phyloP scores from a whole-genome alignment of 148 eudicot genomes.

The Rhododendron simsii region DNA sequence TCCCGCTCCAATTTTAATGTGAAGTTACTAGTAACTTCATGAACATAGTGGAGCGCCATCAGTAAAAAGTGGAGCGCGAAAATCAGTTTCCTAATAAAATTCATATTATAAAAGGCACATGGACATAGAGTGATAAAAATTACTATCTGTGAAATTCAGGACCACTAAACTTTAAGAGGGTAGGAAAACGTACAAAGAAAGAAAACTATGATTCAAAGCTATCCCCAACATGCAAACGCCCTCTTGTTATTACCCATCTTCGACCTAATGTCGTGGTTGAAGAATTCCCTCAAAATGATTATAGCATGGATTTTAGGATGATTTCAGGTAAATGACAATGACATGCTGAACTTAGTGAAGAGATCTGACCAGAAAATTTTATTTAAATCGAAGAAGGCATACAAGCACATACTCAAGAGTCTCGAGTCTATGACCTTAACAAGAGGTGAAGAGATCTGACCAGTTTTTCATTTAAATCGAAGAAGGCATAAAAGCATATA shows the following conservation, averaged over 20 bases:
- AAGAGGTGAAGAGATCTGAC: not conserved
- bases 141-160: not conserved
- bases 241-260: not conserved
- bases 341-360: not conserved
- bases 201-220: not conserved
- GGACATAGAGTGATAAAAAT: not conserved
- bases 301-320: not conserved
- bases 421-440: slow-evolving; percentile 39
- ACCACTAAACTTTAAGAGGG: not conserved
- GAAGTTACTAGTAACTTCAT: too few relatives aligned
- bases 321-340: not conserved
- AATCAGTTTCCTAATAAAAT: not conserved
- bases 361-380: not conserved
- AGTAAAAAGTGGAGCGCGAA: too few relatives aligned
- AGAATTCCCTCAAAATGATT: not conserved
- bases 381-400: not conserved
- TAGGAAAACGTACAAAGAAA: not conserved
- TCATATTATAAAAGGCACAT: not conserved
- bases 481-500: not conserved
- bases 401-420: not conserved
- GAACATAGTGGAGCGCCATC: too few relatives aligned
- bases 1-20: too few relatives aligned
- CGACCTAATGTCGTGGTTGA: not conserved
- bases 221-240: not conserved
- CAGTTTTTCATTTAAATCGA: not conserved